Evolutionary conservation across 352 stramenopile genomes (phyloP), one percentile per base, ranked within the genome.

Genomic region (Pythium sp.): DNA sequence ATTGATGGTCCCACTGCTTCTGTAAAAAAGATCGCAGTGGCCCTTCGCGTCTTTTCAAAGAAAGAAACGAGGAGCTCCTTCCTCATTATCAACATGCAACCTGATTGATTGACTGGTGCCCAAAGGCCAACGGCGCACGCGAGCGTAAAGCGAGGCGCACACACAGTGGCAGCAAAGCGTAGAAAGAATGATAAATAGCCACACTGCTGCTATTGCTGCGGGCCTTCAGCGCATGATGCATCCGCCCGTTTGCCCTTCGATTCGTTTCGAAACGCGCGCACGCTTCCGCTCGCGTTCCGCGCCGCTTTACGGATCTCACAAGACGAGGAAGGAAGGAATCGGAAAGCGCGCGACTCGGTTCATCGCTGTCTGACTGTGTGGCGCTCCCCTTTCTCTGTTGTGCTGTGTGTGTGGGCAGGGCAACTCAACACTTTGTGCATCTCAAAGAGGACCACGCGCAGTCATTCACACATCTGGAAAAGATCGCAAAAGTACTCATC

Each of bases 181-280:
- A 15, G 41, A 49, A 49, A 49, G 41, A 49, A 49, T 22, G 5
- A 8, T n/a, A 22, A 20, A 22, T n/a, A 49, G 41, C 8, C 15
- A 18, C 36, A 47, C 24, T 26, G 24, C 24, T 26, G 24, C 24
- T 26, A 26, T 26, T 26, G 1, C 1, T 26, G 24, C 24, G 24
- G 24, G 24, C 24, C 24, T 26, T 26, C 24, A 26, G 24, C 24
- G 24, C 24, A 26, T 26, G 24, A 26, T 38, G 36, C 36, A 43
- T 12, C 11, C 36, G 36, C 36, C 36, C 36, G 36, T 43, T 43
- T 43, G 36, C 12, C 34, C 36, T 43, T 43, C 36, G 15, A 53
- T 56, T 56, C 49, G 49, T 56, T 56, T 56, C 49, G 49, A 56
- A 56, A 56, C 22, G 49, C 9, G 11, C 49, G 22, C 49, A 56